phyloP scores from a whole-genome alignment of 2,329 filamentous ascomycete genomes.

The Aspergillus jensenii region DNA sequence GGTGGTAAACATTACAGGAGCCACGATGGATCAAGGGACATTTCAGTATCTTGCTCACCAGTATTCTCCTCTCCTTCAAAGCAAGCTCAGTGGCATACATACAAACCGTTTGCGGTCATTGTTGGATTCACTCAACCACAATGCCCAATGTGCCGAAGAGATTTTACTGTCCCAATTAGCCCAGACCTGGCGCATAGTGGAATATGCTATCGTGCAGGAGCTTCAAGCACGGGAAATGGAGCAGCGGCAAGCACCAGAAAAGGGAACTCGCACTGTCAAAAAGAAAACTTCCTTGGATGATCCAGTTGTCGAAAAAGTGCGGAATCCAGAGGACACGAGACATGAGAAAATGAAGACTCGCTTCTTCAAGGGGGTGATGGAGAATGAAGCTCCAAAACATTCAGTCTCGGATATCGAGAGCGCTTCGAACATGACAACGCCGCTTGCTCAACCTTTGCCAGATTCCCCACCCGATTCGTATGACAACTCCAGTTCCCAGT shows the following conservation, averaged over 20 bases:
- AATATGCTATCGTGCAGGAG: slow-evolving; percentile 51
- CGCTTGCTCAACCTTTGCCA: slow-evolving; percentile 51
- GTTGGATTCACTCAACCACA: slow-evolving; percentile 51
- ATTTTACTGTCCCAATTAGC: slow-evolving; percentile 53
- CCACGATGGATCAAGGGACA: slow-evolving; percentile 40
- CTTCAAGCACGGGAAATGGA: slow-evolving; percentile 43
- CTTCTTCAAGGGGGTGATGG: slow-evolving; percentile 45
- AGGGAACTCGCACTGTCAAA: slow-evolving; percentile 20
- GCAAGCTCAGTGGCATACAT: slow-evolving; percentile 19
- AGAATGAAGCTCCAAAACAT: slow-evolving; percentile 33
- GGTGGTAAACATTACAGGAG: slow-evolving; percentile 50
- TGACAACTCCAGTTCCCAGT: slow-evolving; percentile 29
- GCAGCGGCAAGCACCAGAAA: slow-evolving; percentile 24
- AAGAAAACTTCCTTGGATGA: slow-evolving; percentile 33
- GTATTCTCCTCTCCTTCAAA: slow-evolving; percentile 41
- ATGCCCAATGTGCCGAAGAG: slow-evolving; percentile 54
- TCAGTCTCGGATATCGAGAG: slow-evolving; percentile 44
- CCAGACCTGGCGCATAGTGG: slow-evolving; percentile 60
- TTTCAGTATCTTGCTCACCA: slow-evolving; percentile 46
- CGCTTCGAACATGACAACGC: slow-evolving; percentile 57
- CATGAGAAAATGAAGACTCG: slow-evolving; percentile 42
- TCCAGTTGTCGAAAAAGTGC: slow-evolving; percentile 24
- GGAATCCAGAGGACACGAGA: slow-evolving; percentile 30
- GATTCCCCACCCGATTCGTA: slow-evolving; percentile 38
- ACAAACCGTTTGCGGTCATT: slow-evolving; percentile 32